Evolutionary conservation across 768 basidiomycete genomes (phyloP), one percentile per base, ranked within the genome.

Genomic region (Lactarius indigo): DNA sequence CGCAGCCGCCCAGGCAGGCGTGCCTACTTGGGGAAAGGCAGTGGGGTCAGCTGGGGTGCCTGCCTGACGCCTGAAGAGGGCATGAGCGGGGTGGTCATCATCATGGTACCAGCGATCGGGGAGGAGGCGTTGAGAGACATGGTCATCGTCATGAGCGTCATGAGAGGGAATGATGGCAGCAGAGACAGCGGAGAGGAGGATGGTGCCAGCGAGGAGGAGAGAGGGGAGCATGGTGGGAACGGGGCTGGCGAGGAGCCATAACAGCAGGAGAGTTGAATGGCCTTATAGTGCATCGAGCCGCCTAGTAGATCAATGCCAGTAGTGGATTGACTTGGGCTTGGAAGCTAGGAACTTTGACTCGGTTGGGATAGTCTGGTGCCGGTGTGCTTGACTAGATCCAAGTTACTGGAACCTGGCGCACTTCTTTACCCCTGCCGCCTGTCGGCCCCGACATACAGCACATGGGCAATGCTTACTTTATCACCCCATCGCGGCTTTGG

Each of bases 1-100:
- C 50, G 70, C 69, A 23, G 76, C 74, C 20, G 67, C 39, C 75
- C 78, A 80, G 60, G 74, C 75, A 6, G 70, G 60, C 9, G 73
- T 68, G 23, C 76, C 76, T 13, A 74, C 70, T 26, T 64, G 42
- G 30, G 68, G 60, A n/a, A 55, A 55, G 6, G 61, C 28, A 31
- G 63, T 30, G 44, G 63, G 39, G 2, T 39, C 37, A 1, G 63
- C n/a, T 37, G 64, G 17, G 31, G 65, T 23, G 17, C 60, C 54
- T 1, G 44, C 26, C 50, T 70, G 64, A 13, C 76, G 74, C 33
- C 37, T 50, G 69, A 77, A 77, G 41, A 77, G 73, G 26, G 59
- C 28, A 59, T 74, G 73, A 5, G 61, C 71, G 15, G 68, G 71
- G 33, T 75, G 74, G 42, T 71, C 61, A 18, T 64, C 52, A 4